Percentiles rank a stretch among this genome's conserved stretches.
Evolutionary conservation across 176 grass and related monocot genomes (phyloP).

Genomic region (Juncus inflexus): DNA sequence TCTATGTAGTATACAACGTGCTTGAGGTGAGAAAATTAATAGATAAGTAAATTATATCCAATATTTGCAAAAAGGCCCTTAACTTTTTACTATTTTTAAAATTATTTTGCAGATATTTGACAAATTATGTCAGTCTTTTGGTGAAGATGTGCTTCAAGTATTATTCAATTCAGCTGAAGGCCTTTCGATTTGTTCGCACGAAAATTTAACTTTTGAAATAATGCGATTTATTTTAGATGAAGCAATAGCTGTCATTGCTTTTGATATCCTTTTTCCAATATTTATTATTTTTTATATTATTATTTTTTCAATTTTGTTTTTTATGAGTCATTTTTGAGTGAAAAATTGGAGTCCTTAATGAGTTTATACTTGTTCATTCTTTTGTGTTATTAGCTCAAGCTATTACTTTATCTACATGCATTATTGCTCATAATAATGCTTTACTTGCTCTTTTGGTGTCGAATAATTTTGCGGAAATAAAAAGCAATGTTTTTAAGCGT

Average conservation of each 20-base stretch:
- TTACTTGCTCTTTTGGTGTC: conserved; percentile 88
- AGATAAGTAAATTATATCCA: background rate
- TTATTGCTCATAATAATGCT: conserved; percentile 97
- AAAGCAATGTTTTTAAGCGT: conserved; percentile 98
- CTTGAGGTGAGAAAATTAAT: conserved; percentile 67
- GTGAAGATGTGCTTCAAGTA: conserved; percentile 97
- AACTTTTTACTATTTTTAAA: conserved; percentile 20
- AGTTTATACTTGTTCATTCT: conserved; percentile 78
- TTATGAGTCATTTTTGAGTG: conserved; percentile 17
- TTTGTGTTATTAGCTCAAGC: conserved; percentile 96
- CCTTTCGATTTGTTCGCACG: conserved; percentile 67
- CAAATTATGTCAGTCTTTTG: conserved; percentile 98
- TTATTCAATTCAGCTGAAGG: conserved; percentile 92
- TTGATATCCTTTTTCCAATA: conserved; percentile 82
- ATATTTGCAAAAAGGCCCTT: background rate
- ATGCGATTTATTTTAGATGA: conserved; percentile 79
- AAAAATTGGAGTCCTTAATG: conserved; percentile 57
- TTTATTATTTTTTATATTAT: background rate
- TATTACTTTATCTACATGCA: conserved; percentile 92
- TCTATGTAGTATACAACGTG: conserved; percentile 98
- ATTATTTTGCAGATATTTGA: conserved; percentile 68
- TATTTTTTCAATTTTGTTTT: conserved; percentile 23
- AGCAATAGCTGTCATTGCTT: conserved; percentile 75
- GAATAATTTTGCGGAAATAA: conserved; percentile 94
- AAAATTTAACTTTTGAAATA: conserved; percentile 59